Evolutionary conservation across 2,329 filamentous ascomycete genomes (phyloP), one percentile per base, ranked within the genome.

Genomic region (Meredithiella fracta): DNA sequence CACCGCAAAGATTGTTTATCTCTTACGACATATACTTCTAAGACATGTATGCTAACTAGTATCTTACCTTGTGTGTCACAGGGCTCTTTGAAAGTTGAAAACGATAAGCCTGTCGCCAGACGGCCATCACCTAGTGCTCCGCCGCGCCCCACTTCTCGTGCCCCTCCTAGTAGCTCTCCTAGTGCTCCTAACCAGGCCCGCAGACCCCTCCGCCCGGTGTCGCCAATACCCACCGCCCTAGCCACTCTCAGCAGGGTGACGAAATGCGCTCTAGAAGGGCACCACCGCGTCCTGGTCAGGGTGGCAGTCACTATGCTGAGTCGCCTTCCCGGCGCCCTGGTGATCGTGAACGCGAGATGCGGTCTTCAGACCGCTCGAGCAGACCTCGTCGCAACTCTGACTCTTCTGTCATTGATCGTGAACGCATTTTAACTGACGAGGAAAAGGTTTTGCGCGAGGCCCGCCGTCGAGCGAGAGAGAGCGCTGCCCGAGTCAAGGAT

Each of bases 341-440:
- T 59, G 60, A 59, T 8, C 64, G 70, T n/a, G 66, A 69, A n/a
- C 57, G 53, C 47, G 40, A 44, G 15, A 51, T 51, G 23, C 69
- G 68, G 56, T 61, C 23, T 40, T 57, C 66, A 6, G 70, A 72
- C 49, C 69, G 74, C 57, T 77, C 82, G 20, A 29, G 31, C n/a
- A 53, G 40, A 40, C 74, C 77, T 17, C 79, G 85, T 62, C 79
- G 86, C 62, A 89, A 90, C 66, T 91, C 86, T 2, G 86, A 91
- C 58, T 87, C 85, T 0, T 91, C 86, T 0, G 71, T 86, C 49
- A 70, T 82, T 63, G 82, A 79, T 26, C 69, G 72, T 54, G 69
- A 80, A 62, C 80, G 76, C 64, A 74, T 76, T 3, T 68, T 82
- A 57, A 78, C 77, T 47, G 76, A 83, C 23, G 77, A 79, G 62